Conservation (phyloP, 805 yeast genomes). For the Wickerhamomyces bovis region DNA sequence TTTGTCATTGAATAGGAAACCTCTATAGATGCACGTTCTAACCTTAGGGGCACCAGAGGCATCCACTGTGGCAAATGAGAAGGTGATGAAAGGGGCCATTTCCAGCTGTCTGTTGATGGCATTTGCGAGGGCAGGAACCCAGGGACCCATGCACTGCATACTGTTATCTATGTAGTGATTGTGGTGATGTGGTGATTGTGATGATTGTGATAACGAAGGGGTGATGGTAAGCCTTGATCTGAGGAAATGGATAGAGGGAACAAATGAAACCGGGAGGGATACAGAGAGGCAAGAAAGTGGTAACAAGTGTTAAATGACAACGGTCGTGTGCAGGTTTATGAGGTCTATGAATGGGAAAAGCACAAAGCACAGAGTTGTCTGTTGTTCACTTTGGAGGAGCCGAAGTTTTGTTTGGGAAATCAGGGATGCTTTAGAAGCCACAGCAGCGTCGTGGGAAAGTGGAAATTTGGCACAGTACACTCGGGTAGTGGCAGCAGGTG, state of each 20-base stretch:
- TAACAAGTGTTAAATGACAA: too few species aligned
- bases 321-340: too few species aligned
- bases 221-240: not conserved
- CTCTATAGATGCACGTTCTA: slow-evolving; percentile 67
- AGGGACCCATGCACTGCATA: slow-evolving; percentile 55
- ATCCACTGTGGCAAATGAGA: slow-evolving; percentile 67
- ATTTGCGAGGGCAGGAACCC: slow-evolving; percentile 63
- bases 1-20: slow-evolving; percentile 66
- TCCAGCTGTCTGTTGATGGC: slow-evolving; percentile 44
- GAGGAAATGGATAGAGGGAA: not conserved
- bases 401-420: not conserved
- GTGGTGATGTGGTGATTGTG: not conserved
- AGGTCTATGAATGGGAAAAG: too few species aligned
- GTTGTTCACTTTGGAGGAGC: not conserved
- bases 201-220: not conserved
- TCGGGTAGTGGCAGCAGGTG: not conserved
- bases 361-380: too few species aligned
- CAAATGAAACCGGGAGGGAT: too few species aligned
- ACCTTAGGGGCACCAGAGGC: slow-evolving; percentile 48
- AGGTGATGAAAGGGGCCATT: slow-evolving; percentile 46
- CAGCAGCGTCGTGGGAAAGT: too few species aligned
- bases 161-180: not conserved
- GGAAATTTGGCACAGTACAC: not conserved
- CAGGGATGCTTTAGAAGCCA: too few species aligned
- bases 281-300: too few species aligned